Conservation (phyloP, 805 yeast species). For the Debaryomyces maramus region DNA sequence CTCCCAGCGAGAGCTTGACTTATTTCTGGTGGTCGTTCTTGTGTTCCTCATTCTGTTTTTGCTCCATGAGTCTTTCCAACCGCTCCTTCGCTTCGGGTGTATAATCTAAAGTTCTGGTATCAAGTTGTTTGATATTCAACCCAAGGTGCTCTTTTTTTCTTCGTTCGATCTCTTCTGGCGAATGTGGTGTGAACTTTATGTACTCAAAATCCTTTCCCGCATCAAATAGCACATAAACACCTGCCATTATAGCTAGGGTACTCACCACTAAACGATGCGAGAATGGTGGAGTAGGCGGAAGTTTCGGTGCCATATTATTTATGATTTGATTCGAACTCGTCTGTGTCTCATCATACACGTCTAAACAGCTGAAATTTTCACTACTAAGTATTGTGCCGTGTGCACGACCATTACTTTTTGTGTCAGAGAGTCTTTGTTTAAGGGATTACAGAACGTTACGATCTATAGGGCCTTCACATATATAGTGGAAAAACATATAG, state of each 20-base stretch:
- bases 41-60: too few relatives aligned
- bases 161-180: constrained; percentile 39
- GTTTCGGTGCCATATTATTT: constrained; percentile 5
- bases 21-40: too few relatives aligned
- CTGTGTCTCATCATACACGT: neutral
- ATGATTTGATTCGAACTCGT: too few relatives aligned
- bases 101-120: constrained; percentile 39
- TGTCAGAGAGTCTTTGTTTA: neutral
- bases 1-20: too few relatives aligned
- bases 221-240: constrained; percentile 31
- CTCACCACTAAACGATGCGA: constrained; percentile 35
- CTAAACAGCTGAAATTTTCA: neutral
- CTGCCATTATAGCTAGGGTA: constrained; percentile 34
- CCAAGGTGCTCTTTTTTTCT: constrained; percentile 34
- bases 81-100: constrained; percentile 45
- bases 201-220: constrained; percentile 41
- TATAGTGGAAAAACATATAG: neutral
- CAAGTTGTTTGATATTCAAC: constrained; percentile 28
- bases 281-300: constrained; percentile 35
- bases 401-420: neutral
- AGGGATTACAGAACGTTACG: neutral
- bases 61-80: constrained; percentile 23
- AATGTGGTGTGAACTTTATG: constrained; percentile 38
- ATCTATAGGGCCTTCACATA: too few relatives aligned
- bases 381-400: neutral